Percentiles rank a stretch among this genome's conserved stretches.
Evolutionary conservation across 306 rosid species (phyloP).

Genomic region (Castanea sativa): DNA sequence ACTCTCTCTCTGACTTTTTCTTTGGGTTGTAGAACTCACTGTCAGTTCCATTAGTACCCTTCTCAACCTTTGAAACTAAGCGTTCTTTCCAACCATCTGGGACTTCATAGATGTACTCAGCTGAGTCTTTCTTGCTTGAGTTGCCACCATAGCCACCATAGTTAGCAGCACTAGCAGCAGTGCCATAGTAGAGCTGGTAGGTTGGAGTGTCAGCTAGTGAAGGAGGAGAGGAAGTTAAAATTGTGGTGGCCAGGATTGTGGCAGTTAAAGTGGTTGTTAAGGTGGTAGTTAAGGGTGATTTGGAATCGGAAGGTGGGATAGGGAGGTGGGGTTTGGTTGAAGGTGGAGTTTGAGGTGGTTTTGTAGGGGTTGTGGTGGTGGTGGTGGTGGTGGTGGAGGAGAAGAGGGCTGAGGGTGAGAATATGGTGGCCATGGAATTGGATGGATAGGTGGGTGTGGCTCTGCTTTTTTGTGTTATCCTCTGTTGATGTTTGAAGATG

Average conservation of each 20-base stretch:
- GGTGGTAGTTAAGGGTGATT: conserved; percentile 35
- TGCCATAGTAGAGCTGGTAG: conserved; percentile 79
- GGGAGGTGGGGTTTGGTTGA: conserved; percentile 30
- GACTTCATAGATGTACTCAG: conserved; percentile 81
- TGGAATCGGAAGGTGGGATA: conserved; percentile 36
- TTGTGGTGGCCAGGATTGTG: conserved; percentile 52
- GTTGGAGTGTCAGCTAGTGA: conserved; percentile 41
- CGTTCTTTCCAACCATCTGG: conserved; percentile 90
- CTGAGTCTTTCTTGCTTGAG: conserved; percentile 71
- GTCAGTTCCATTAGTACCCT: conserved; percentile 82
- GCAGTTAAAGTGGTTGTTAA: conserved; percentile 25
- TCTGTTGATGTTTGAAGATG: background rate
- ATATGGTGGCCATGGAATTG: conserved; percentile 53
- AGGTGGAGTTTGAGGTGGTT: conserved; percentile 33
- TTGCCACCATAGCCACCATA: conserved; percentile 90
- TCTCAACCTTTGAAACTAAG: conserved; percentile 79
- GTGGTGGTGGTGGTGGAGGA: conserved; percentile 28
- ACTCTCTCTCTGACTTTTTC: conserved; percentile 73
- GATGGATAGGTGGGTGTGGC: background rate
- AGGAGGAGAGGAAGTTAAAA: conserved; percentile 44
- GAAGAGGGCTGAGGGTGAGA: conserved; percentile 50
- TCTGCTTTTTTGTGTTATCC: background rate
- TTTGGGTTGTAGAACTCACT: conserved; percentile 88
- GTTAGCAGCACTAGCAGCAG: conserved; percentile 88
- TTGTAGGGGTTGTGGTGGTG: conserved; percentile 22